Conservation (phyloP, 2,329 filamentous ascomycete genomes). For the Tolypocladium ovalisporum region DNA sequence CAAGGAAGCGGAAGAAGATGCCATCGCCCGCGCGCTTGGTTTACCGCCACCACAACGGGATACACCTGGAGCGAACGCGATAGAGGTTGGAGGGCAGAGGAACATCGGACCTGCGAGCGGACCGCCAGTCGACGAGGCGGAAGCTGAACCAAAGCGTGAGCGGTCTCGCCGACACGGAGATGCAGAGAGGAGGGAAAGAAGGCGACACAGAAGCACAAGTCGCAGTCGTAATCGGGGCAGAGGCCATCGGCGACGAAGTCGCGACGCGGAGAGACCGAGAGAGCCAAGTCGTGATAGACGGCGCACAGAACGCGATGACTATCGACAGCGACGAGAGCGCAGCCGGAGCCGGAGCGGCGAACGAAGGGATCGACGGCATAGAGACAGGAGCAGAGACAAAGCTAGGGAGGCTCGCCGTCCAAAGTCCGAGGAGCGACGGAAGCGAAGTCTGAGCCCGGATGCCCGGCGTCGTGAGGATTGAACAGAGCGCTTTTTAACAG, state of each 20-base stretch:
- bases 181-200: slow-evolving; percentile 17
- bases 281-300: slow-evolving; percentile 7
- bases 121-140: slow-evolving; percentile 13
- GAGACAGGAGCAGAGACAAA: slow-evolving; percentile 8
- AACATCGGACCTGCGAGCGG: slow-evolving; percentile 17
- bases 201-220: slow-evolving; percentile 24
- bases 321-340: slow-evolving; percentile 5
- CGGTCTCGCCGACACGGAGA: slow-evolving; percentile 20
- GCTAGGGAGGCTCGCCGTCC: slow-evolving; percentile 12
- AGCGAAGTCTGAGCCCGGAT: slow-evolving; percentile 2
- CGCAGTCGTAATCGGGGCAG: slow-evolving; percentile 16
- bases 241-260: slow-evolving; percentile 19
- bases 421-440: slow-evolving; percentile 9
- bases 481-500: neutral
- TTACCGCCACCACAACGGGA: slow-evolving; percentile 57
- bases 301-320: slow-evolving; percentile 4
- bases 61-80: slow-evolving; percentile 52
- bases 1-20: slow-evolving; percentile 90
- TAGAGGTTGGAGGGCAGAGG: slow-evolving; percentile 44
- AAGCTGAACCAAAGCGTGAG: slow-evolving; percentile 15
- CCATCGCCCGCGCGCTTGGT: slow-evolving; percentile 72
- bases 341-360: slow-evolving; percentile 8
- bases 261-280: slow-evolving; percentile 13
- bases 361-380: slow-evolving; percentile 2
- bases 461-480: neutral